A percentile compares a stretch with the other conserved stretches of the same genome.
phyloP scores from a whole-genome alignment of 768 basidiomycete species.

The Filobasidium floriforme region DNA sequence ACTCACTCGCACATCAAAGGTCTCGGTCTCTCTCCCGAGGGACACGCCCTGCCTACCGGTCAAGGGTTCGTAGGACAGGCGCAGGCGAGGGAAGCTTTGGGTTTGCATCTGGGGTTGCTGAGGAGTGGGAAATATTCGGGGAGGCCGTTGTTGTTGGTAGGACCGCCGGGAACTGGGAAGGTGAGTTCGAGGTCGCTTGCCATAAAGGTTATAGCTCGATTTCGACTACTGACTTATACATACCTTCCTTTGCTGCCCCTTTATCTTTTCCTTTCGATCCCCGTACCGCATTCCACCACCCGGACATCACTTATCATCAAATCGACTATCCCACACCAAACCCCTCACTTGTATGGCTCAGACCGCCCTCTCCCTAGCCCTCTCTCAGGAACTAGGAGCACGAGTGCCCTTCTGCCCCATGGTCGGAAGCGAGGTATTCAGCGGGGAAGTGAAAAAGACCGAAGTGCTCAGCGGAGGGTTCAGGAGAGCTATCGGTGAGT shows the following conservation, averaged over 20 bases:
- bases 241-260: neutral
- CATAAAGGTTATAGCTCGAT: no score
- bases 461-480: slow-evolving; percentile 94
- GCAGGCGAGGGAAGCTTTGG: slow-evolving; percentile 67
- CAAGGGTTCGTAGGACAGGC: slow-evolving; percentile 88
- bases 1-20: slow-evolving; percentile 95
- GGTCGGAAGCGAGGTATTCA: slow-evolving; percentile 97
- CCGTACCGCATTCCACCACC: neutral
- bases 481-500: slow-evolving; percentile 85
- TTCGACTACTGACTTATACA: no score
- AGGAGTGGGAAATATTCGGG: slow-evolving; percentile 55
- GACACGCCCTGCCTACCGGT: slow-evolving; percentile 61
- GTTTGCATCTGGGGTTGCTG: slow-evolving; percentile 40
- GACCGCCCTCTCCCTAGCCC: slow-evolving; percentile 90
- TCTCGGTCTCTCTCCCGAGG: slow-evolving; percentile 78
- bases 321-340: neutral
- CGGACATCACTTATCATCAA: slow-evolving; percentile 2
- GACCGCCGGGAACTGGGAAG: slow-evolving; percentile 95
- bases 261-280: neutral
- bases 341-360: neutral
- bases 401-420: slow-evolving; percentile 98
- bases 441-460: slow-evolving; percentile 96
- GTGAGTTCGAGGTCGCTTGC: slow-evolving; percentile 25
- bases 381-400: slow-evolving; percentile 84
- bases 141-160: slow-evolving; percentile 80